Conservation (phyloP, 441 rosid species). For the Bocquillonia castaneifolia region DNA sequence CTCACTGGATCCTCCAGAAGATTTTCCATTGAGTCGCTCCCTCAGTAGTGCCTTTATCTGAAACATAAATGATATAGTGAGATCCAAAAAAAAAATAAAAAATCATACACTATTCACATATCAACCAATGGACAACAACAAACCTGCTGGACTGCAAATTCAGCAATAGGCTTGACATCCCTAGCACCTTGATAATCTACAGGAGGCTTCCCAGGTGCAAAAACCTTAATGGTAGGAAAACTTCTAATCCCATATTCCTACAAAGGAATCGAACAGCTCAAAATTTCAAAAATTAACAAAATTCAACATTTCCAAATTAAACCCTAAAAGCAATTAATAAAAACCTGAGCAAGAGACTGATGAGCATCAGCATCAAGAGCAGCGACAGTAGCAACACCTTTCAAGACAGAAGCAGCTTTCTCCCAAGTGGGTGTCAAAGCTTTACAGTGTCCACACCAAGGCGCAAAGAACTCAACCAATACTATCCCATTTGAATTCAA, state of each 20-base stretch:
- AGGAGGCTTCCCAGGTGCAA: slow-evolving; percentile 87
- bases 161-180: slow-evolving; percentile 91
- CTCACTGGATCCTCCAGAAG: slow-evolving; percentile 70
- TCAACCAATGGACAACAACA: slow-evolving; percentile 20
- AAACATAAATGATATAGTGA: slow-evolving; percentile 6
- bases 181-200: slow-evolving; percentile 92
- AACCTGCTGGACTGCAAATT: slow-evolving; percentile 84
- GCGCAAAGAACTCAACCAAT: slow-evolving; percentile 93
- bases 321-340: not conserved
- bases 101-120: not conserved
- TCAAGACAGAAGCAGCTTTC: slow-evolving; percentile 75
- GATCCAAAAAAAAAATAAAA: not conserved
- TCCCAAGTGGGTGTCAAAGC: slow-evolving; percentile 93
- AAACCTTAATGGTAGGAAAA: slow-evolving; percentile 93
- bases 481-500: slow-evolving; percentile 78
- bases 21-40: slow-evolving; percentile 83
- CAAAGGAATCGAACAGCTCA: slow-evolving; percentile 20
- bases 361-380: slow-evolving; percentile 97
- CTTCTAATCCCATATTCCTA: slow-evolving; percentile 93
- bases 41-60: slow-evolving; percentile 81
- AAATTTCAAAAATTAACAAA: too few species aligned
- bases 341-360: slow-evolving; percentile 89
- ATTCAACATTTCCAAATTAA: too few species aligned
- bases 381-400: slow-evolving; percentile 94
- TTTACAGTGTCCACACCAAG: slow-evolving; percentile 98